Evolutionary conservation across 768 basidiomycete species (phyloP), one percentile per base, ranked within the genome.

Genomic region (Cubamyces lactineus): DNA sequence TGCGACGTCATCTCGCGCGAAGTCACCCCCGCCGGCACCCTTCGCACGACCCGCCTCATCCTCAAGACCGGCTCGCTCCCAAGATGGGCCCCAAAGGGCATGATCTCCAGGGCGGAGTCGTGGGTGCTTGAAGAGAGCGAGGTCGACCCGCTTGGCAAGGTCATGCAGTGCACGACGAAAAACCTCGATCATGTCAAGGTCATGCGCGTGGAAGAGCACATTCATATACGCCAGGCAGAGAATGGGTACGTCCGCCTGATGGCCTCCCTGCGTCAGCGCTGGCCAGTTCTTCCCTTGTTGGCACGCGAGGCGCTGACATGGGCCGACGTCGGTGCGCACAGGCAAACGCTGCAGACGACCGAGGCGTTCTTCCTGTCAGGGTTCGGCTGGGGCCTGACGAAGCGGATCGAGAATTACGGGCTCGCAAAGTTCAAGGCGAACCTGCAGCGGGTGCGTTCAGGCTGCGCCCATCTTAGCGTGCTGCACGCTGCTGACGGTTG

Each of bases 91-190:
- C 92, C 91, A 2, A 81, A 85, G 71, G 89, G 90, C 59, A 88
- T 98, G 62, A 77, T 94, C 34, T 84, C 86, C 1, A 84, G 93
- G 67, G 87, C 92, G 38, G 96, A 97, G 75, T 89, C 90, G 2
- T 98, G 94, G 96, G 87, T 97, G 49, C 76, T 98, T 61, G 96
- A 98, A 74, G 91, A 96, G 79, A 96, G 90, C 67, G 92, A 96
- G 70, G 92, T 98, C 7, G 92, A 97, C 75, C 88, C 92, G 3
- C 78, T 86, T 57, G 91, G 88, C 34, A 86, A 87, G 75, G 82
- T 85, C 19, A 84, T 97, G 68, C 80, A 82, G 62, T 94, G 91
- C 68, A 80, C 81, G 62, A 96, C 96, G 17, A 88, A 85, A 74
- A 98, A 98, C 74, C 79, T 98, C 58, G 94, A 96, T 73, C 92